These are phyloP conservation scores for Conticribra weissflogii DNA, from an alignment of 108 stramenopile genomes.

Conservation along the genomic window DNA sequence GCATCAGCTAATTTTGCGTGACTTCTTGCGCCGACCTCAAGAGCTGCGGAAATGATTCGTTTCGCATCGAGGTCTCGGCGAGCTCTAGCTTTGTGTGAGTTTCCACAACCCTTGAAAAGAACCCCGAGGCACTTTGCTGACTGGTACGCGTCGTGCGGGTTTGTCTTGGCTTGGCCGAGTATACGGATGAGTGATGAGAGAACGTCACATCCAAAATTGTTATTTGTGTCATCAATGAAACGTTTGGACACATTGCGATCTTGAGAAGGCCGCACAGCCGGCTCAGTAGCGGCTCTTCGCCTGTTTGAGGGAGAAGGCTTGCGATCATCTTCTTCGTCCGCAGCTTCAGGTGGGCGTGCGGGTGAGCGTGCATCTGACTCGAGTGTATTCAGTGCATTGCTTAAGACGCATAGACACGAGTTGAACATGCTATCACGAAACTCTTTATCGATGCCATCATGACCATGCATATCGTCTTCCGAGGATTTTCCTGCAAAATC, in stretches of 20 bases:
- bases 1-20: constrained; percentile 76
- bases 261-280: constrained; percentile 46
- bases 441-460: constrained; percentile 56
- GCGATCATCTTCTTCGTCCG: constrained; percentile 36
- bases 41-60: constrained; percentile 75
- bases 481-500: constrained; percentile 45
- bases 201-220: constrained; percentile 68
- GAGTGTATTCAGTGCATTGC: constrained; percentile 80
- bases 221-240: constrained; percentile 70
- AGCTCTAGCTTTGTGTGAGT: constrained; percentile 70
- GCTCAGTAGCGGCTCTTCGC: constrained; percentile 42
- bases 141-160: constrained; percentile 86
- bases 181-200: constrained; percentile 76
- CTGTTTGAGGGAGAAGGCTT: constrained; percentile 43
- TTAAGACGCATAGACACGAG: constrained; percentile 81
- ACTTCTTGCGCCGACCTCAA: constrained; percentile 79
- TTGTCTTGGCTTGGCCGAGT: constrained; percentile 72
- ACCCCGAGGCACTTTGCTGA: constrained; percentile 82
- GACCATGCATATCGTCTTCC: constrained; percentile 42
- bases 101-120: constrained; percentile 65
- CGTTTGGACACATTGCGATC: constrained; percentile 54
- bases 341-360: background rate
- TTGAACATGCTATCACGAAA: constrained; percentile 73
- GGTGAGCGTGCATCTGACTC: constrained; percentile 28
- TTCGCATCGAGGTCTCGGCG: constrained; percentile 85